Base-by-base conservation (phyloP, 2,329 filamentous ascomycete genomes). In the Hypoxylon sp. region DNA sequence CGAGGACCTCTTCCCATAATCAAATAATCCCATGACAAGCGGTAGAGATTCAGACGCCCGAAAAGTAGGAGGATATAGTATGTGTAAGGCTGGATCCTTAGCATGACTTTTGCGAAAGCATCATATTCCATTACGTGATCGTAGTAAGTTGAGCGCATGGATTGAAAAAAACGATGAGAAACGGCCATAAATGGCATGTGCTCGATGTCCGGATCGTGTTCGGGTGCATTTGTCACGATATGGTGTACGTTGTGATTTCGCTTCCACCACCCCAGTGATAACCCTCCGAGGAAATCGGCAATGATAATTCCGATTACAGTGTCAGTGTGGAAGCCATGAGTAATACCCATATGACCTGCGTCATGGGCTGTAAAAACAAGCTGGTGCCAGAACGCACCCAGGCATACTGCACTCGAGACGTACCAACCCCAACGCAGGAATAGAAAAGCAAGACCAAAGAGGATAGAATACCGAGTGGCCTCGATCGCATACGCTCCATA, bases 191-290 rank as follows among this genome's bases (percentile, higher is more conserved):
- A 91, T 2, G 94, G 94, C 80, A 97, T 88, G 78, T 97, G 91
- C 78, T 95, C 89, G 73, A 98, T 98, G 78, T 98, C 95, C 0
- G 96, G 95, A 77, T 98, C 95, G 77, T 98, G 95, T 79, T 98
- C 96, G 13, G 94, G 93, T 46, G 91, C 91, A 79, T 98, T 98
- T 17, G 96, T 98, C 57, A 98, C 91, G 73, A 98, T 94, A 76
- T 98, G 95, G 78, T 98, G 95, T 7, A 98, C 94, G 76, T 98
- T 98, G 80, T 98, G 95, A 78, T 90, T 98, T 68, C 89, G 87
- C 81, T 98, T 98, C 95, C 96, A 99, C 96, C 96, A 99, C 48
- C 95, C 93, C 59, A 97, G 82, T 25, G 93, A 97, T 34, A 99
- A 81, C 0, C 96, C 96, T 38, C 96, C 96, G 19, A 96, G 82